Conservation (phyloP, 2,329 filamentous ascomycete species). For the Bipolaris gigantea region DNA sequence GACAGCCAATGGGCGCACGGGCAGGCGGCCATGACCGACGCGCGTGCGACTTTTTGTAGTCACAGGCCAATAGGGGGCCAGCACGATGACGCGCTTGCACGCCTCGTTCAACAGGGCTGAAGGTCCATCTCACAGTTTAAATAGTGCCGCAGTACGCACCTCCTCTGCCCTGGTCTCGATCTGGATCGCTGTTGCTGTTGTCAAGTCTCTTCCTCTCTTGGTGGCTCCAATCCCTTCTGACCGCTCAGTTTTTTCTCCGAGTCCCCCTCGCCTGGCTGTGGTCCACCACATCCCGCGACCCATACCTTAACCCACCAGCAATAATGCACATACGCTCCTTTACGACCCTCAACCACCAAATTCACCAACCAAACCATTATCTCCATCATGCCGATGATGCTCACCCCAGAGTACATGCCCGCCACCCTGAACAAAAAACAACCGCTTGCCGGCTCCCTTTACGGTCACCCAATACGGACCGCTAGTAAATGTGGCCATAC, state of each 20-base stretch:
- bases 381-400: conserved; percentile 14
- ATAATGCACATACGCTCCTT: conserved; percentile 17
- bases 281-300: conserved; percentile 18
- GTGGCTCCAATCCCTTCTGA: conserved; percentile 1
- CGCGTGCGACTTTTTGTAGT: conserved; percentile 21
- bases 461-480: conserved; percentile 14
- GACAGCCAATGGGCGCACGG: conserved; percentile 13
- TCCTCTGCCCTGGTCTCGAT: conserved; percentile 4
- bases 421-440: conserved; percentile 1
- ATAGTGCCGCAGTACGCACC: conserved; percentile 12
- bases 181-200: neutral
- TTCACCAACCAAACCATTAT: conserved; percentile 11
- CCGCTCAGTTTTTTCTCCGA: conserved; percentile 1
- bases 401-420: conserved; percentile 2
- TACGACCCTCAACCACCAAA: conserved; percentile 13
- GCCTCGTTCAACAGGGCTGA: conserved; percentile 13
- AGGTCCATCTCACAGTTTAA: conserved; percentile 15
- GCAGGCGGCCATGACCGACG: conserved; percentile 14
- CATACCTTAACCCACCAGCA: conserved; percentile 6
- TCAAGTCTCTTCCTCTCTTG: neutral
- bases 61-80: conserved; percentile 14
- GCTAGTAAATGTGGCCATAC: conserved; percentile 29
- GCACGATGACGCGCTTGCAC: conserved; percentile 17
- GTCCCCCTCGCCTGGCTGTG: conserved; percentile 11
- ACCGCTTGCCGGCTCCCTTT: conserved; percentile 1